These are phyloP conservation scores for Rutstroemia sp. DNA, from an alignment of 2,329 filamentous ascomycete species.

Conservation along the genomic window DNA sequence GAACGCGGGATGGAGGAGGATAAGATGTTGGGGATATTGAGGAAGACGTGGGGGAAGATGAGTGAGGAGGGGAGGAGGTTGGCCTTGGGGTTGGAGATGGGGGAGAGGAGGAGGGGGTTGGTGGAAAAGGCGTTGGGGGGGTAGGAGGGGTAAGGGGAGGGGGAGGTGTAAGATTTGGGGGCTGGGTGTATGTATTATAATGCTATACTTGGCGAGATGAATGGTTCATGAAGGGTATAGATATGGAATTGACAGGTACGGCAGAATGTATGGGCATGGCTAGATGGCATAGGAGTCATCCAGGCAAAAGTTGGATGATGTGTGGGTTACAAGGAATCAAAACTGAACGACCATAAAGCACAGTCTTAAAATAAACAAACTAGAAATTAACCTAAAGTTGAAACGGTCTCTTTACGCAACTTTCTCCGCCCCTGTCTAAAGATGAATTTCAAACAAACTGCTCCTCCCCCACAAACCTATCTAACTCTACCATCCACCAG, in stretches of 20 bases:
- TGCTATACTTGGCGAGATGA: neutral
- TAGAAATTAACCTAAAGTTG: too few relatives aligned
- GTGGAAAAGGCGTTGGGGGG: constrained; percentile 54
- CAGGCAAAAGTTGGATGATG: too few relatives aligned
- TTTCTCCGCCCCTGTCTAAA: too few relatives aligned
- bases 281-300: too few relatives aligned
- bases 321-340: too few relatives aligned
- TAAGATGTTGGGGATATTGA: constrained; percentile 64
- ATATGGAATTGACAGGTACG: neutral
- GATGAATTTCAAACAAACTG: too few relatives aligned
- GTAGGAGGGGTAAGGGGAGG: neutral
- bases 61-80: constrained; percentile 52
- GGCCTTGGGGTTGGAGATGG: constrained; percentile 59
- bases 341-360: too few relatives aligned
- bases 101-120: constrained; percentile 52
- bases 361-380: too few relatives aligned
- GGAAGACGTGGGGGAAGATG: constrained; percentile 75
- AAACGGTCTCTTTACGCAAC: too few relatives aligned
- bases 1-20: constrained; percentile 69
- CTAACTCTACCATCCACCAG: constrained; percentile 1
- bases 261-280: neutral
- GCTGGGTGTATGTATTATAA: neutral
- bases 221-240: neutral
- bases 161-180: neutral
- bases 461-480: neutral